A percentile compares a stretch with the other conserved stretches of the same genome.
phyloP scores from a whole-genome alignment of 257 asterid genomes.

The Nicotiana attenuata region DNA sequence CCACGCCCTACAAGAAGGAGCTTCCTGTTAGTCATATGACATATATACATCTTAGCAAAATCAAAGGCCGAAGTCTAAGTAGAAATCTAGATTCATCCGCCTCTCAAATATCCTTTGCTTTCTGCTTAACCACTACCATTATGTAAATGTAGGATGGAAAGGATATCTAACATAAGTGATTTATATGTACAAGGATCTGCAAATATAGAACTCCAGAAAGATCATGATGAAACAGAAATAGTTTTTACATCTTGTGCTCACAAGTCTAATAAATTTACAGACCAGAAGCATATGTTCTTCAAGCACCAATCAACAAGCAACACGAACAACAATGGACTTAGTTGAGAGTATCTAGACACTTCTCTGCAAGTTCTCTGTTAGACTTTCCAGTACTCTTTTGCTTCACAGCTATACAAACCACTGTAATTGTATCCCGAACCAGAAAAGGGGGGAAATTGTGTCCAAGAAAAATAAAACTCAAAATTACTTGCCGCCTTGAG shows the following conservation, averaged over 20 bases:
- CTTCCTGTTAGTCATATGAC: not conserved
- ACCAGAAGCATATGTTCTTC: not conserved
- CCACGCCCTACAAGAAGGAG: not conserved
- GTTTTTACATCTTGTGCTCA: not conserved
- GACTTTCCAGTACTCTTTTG: not conserved
- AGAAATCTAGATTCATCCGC: too few relatives aligned
- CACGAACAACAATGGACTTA: not conserved
- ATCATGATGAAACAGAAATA: not conserved
- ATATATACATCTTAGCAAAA: not conserved
- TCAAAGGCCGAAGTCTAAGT: not conserved
- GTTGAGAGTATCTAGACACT: not conserved
- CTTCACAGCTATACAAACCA: conserved; percentile 1
- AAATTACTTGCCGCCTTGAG: not conserved
- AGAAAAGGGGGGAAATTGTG: not conserved
- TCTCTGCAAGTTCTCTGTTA: not conserved
- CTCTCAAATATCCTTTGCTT: too few relatives aligned
- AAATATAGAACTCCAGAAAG: not conserved
- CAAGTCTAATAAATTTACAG: not conserved
- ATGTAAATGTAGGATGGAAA: too few relatives aligned
- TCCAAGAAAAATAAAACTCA: not conserved
- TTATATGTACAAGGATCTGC: not conserved
- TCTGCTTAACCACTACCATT: too few relatives aligned
- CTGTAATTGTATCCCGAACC: not conserved
- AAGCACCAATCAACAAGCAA: not conserved
- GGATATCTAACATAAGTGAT: not conserved